Percentiles rank a stretch among this genome's conserved stretches.
Conservation (phyloP, 2,329 filamentous ascomycete species). For the Escovopsis sp. region DNA sequence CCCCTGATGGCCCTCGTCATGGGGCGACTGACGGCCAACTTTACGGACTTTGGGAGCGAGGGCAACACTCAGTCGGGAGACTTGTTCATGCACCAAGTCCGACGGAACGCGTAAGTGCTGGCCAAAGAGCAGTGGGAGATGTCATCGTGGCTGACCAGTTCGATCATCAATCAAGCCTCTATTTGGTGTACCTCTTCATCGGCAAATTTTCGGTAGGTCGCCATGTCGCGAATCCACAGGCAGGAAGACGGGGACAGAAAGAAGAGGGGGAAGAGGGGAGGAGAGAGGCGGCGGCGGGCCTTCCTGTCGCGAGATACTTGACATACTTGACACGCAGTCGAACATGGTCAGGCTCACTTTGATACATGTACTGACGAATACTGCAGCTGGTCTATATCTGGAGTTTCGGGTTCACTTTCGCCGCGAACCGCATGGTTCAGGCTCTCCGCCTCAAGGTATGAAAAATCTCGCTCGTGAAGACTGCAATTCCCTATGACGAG, state of each 20-base stretch:
- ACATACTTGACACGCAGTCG: too few relatives aligned
- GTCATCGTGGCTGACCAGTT: not conserved
- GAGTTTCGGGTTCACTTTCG: conserved; percentile 2
- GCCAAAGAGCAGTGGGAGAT: too few relatives aligned
- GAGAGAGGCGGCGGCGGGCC: too few relatives aligned
- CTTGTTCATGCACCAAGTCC: conserved; percentile 1
- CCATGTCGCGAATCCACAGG: too few relatives aligned
- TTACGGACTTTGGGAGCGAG: conserved; percentile 1
- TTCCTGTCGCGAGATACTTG: too few relatives aligned
- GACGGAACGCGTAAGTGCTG: not conserved
- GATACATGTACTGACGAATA: too few relatives aligned
- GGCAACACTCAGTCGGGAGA: not conserved
- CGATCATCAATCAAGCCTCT: not conserved
- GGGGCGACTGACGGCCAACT: conserved; percentile 2
- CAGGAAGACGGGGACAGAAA: too few relatives aligned
- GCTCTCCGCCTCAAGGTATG: conserved; percentile 3
- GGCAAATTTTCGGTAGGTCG: not conserved
- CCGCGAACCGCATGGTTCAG: conserved; percentile 3
- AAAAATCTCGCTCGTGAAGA: not conserved
- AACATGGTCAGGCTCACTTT: too few relatives aligned
- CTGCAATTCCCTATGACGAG: not conserved
- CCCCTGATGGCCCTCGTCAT: conserved; percentile 3
- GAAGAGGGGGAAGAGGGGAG: too few relatives aligned
- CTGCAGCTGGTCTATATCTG: conserved; percentile 1
- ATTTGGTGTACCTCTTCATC: not conserved